These are phyloP conservation scores for Aureobasidium sp. DNA, from an alignment of 2,329 filamentous ascomycete species.

Conservation along the genomic window DNA sequence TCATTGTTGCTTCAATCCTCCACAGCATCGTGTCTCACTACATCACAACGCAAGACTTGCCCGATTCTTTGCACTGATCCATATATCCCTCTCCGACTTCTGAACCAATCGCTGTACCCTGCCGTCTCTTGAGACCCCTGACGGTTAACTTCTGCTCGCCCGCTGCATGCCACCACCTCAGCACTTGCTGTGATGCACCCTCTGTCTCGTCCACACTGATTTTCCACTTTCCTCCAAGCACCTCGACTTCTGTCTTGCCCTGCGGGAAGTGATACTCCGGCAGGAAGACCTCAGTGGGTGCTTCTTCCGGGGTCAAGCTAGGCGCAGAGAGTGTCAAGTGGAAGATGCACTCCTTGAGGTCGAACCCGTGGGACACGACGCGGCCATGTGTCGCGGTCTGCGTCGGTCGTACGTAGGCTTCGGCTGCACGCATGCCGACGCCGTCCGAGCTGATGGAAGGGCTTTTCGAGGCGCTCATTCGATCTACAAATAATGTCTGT, in stretches of 20 bases:
- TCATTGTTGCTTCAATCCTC: neutral
- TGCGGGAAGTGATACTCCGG: constrained; percentile 89
- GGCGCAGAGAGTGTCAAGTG: constrained; percentile 58
- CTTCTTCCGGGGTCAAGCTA: constrained; percentile 50
- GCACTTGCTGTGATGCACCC: constrained; percentile 56
- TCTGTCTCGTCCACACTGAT: constrained; percentile 62
- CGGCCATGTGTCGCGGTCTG: constrained; percentile 67
- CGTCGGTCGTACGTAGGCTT: constrained; percentile 83
- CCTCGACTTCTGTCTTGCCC: constrained; percentile 60
- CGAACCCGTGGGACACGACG: constrained; percentile 66
- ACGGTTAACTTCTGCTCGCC: constrained; percentile 75
- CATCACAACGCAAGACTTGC: constrained; percentile 1
- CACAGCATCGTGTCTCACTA: neutral
- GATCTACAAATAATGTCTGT: constrained; percentile 54
- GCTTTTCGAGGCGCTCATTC: constrained; percentile 26
- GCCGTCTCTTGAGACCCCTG: constrained; percentile 59
- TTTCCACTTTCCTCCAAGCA: constrained; percentile 82
- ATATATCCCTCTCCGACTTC: constrained; percentile 67
- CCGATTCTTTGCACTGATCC: constrained; percentile 43
- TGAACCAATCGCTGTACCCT: constrained; percentile 29
- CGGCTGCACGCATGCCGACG: constrained; percentile 76
- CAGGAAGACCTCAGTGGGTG: constrained; percentile 73
- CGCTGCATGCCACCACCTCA: constrained; percentile 88
- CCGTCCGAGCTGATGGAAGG: constrained; percentile 34
- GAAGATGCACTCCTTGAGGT: constrained; percentile 71